Evolutionary conservation across 306 rosid genomes (phyloP), one percentile per base, ranked within the genome.

Genomic region (Cyamopsis tetragonoloba): DNA sequence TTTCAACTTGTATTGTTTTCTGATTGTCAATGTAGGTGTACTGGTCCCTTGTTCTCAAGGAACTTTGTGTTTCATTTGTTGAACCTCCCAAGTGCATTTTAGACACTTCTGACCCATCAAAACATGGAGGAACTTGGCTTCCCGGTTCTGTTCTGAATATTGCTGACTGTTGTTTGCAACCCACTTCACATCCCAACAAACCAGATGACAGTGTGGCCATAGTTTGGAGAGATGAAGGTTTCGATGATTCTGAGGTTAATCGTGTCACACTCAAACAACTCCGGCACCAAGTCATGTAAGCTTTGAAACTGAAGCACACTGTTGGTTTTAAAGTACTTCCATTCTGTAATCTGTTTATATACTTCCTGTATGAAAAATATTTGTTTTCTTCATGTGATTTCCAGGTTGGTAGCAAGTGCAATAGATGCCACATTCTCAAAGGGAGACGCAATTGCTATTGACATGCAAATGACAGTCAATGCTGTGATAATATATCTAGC

Each of bases 381-480:
- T 12, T 57, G 0, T 5, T 44, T 19, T 53, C 11, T 31, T 17
- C 12, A 13, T 57, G 43, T 72, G 4, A 74, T 77, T 74, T 59
- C 30, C 81, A 92, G 98, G 96, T 43, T 85, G 83, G 96, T 85
- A 68, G 89, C 96, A 20, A 85, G 81, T 70, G 95, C 89, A 31
- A 70, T 89, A 58, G 88, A 83, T 31, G 65, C 76, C 18, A 82
- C 77, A 17, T 89, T 89, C 80, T 77, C 96, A 1, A 89, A 71
- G 81, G 96, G 98, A 4, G 98, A 89, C 69, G 80, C 98, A 65
- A 92, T 92, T 3, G 96, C 98, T 31, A 92, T 89, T 61, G 96
- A 92, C 83, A 85, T 85, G 92, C 91, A 88, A 53, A 87, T 92
- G 98, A 92, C 95, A 19, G 91, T 76, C 66, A 67, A 64, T 68